Evolutionary conservation across 441 rosid species (phyloP), one percentile per base, ranked within the genome.

Genomic region (Gossypium gossypioides): DNA sequence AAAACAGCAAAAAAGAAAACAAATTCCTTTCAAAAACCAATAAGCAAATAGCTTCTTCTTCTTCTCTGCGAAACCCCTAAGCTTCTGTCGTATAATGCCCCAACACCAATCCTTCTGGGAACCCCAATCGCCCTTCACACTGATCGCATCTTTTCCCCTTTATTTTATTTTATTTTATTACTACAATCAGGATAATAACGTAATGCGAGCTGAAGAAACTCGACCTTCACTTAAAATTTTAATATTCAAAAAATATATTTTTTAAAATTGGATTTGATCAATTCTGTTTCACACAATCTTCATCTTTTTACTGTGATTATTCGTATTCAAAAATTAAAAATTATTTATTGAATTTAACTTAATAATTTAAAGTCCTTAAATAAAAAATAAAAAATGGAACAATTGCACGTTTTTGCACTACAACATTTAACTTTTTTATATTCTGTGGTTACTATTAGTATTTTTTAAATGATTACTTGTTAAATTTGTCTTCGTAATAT

Each of bases 1-100:
- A 79, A 75, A 73, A 32, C 71, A 63, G 72, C 62, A 16, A 6
- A 54, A 57, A 69, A 51, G 59, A 63, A 22, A 71, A 6, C 8
- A 32, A 32, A 62, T 79, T 29, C 68, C 60, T 65, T 74, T 63
- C 34, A 77, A 74, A 82, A 75, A 25, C 59, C 61, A 46, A 40
- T 21, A 54, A 69, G 55, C 72, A 72, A 32, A 59, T 5, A 55
- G 22, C 68, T 79, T 61, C 48, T 32, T 44, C 72, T 58, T 65
- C 76, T 73, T 69, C 68, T 54, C 40, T 32, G 8, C 8, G 40
- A 6, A 32, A 32, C 40, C 40, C 40, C 40, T 6, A 32, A 32
- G 40, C 40, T 32, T 32, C 2, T 32, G 69, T 81, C 82, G 72
- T 79, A 82, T 80, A 86, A 81, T 84, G 40, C 79, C 70, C 76